Percentiles rank a stretch among this genome's conserved stretches.
These are phyloP conservation scores for Hemisphaericaspora nanyangensis DNA, from an alignment of 805 yeast species.

Conservation along the genomic window DNA sequence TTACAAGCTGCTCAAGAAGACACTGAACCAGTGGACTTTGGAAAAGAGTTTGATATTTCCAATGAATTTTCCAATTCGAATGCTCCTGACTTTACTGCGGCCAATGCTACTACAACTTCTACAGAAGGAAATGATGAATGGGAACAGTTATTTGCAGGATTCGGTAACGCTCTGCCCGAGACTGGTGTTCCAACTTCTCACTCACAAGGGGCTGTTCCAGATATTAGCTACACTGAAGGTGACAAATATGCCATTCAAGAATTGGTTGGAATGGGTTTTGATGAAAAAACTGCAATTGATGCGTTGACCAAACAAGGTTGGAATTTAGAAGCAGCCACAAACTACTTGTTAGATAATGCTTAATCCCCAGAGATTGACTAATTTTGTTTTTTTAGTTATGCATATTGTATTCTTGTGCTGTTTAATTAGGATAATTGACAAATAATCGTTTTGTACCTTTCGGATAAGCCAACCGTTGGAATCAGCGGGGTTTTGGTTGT, in stretches of 20 bases:
- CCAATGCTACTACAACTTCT: constrained; percentile 9
- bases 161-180: constrained; percentile 48
- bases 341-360: constrained; percentile 72
- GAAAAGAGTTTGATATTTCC: constrained; percentile 19
- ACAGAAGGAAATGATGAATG: constrained; percentile 64
- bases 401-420: no score
- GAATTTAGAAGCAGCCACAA: constrained; percentile 85
- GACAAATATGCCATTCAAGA: constrained; percentile 66
- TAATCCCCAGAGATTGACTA: constrained; percentile 13
- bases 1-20: constrained; percentile 34
- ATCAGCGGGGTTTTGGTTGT: no score
- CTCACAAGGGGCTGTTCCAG: not conserved
- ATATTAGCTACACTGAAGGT: not conserved
- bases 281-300: constrained; percentile 54
- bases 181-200: not conserved
- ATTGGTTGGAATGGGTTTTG: constrained; percentile 87
- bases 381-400: not conserved
- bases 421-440: no score
- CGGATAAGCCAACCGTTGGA: no score
- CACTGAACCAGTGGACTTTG: constrained; percentile 22
- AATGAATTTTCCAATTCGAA: constrained; percentile 24
- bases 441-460: no score
- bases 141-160: constrained; percentile 91
- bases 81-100: constrained; percentile 38
- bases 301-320: constrained; percentile 71